phyloP scores from a whole-genome alignment of 495 filamentous ascomycete species.

The Penicillium argentinense region DNA sequence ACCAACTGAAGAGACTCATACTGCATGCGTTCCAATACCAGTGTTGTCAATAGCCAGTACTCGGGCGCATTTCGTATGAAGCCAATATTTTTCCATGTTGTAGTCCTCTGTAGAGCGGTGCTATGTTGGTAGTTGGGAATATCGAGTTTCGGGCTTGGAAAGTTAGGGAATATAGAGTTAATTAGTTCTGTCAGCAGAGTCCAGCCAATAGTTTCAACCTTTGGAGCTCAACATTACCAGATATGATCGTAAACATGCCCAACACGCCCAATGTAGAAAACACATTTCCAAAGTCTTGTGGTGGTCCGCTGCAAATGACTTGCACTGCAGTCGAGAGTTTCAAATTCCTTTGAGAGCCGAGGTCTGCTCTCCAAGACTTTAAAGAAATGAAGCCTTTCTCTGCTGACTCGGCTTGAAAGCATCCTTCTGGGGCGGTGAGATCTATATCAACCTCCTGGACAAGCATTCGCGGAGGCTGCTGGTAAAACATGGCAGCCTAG shows the following conservation, averaged over 20 bases:
- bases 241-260: background rate
- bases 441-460: background rate
- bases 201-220: too few relatives aligned
- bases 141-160: background rate
- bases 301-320: background rate
- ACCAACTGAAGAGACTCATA: background rate
- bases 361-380: background rate
- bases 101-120: background rate
- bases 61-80: background rate
- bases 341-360: background rate
- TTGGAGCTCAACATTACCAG: too few relatives aligned
- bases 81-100: background rate
- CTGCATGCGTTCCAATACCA: background rate
- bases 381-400: background rate
- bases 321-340: background rate
- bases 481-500: background rate
- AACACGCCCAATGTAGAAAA: background rate
- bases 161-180: background rate
- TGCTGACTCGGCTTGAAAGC: background rate
- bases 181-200: too few relatives aligned
- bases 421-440: background rate
- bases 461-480: background rate
- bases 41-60: background rate
- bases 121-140: background rate
- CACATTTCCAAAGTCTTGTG: background rate